Evolutionary conservation across 2,329 filamentous ascomycete genomes (phyloP).

Genomic region (Exserohilum rostratum): DNA sequence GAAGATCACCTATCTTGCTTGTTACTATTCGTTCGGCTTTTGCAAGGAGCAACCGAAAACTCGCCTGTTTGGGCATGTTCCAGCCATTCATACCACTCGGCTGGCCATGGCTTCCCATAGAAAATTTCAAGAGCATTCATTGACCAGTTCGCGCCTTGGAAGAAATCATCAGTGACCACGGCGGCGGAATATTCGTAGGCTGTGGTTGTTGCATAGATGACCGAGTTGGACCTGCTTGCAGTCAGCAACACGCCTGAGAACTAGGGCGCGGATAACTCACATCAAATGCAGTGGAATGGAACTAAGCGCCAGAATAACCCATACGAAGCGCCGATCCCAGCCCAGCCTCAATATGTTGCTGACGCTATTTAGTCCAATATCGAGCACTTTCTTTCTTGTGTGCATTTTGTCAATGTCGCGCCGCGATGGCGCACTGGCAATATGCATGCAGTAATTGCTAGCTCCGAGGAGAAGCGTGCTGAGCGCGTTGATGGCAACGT

Average conservation of each 20-base stretch:
- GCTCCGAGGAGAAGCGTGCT: conserved; percentile 36
- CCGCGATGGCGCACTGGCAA: conserved; percentile 27
- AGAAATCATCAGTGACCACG: background rate
- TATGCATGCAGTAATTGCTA: conserved; percentile 39
- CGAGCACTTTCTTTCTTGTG: conserved; percentile 46
- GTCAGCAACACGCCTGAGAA: too few relatives aligned
- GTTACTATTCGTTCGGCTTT: too few relatives aligned
- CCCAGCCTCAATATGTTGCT: background rate
- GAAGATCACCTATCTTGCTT: too few relatives aligned
- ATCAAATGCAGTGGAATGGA: background rate
- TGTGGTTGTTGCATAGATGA: background rate
- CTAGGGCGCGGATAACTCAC: background rate
- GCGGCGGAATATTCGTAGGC: background rate
- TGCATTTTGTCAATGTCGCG: conserved; percentile 29
- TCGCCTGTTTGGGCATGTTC: too few relatives aligned
- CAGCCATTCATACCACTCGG: too few relatives aligned
- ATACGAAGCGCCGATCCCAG: background rate
- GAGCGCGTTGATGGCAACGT: conserved; percentile 23
- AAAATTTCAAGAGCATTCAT: too few relatives aligned
- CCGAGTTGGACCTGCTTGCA: background rate
- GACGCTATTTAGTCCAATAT: conserved; percentile 49
- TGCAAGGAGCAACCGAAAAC: too few relatives aligned
- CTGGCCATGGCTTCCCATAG: too few relatives aligned
- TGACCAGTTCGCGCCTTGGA: background rate
- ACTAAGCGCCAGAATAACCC: background rate